Percentiles rank a stretch among this genome's conserved stretches.
Conservation (phyloP, 306 rosid genomes). For the Oemleria cerasiformis region DNA sequence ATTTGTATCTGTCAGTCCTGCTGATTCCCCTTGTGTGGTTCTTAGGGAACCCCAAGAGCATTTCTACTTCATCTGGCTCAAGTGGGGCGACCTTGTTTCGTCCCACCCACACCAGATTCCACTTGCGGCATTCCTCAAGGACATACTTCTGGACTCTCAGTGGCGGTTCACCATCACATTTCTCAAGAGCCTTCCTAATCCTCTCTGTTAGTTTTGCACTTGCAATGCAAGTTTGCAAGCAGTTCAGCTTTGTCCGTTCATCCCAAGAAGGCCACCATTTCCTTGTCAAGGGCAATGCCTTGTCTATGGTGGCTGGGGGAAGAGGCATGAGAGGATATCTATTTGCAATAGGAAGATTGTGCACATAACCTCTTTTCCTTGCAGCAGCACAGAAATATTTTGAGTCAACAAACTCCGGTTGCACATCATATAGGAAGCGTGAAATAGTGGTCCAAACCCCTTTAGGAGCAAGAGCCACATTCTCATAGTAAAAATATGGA, state of each 20-base stretch:
- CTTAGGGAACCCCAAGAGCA: constrained; percentile 81
- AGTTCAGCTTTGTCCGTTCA: constrained; percentile 61
- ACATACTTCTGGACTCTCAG: constrained; percentile 51
- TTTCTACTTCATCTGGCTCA: constrained; percentile 90
- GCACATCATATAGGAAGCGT: constrained; percentile 67
- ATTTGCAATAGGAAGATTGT: constrained; percentile 74
- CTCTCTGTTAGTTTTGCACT: constrained; percentile 76
- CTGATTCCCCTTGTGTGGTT: constrained; percentile 97
- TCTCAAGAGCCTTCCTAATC: constrained; percentile 70
- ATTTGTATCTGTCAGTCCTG: constrained; percentile 86
- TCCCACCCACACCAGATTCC: constrained; percentile 99
- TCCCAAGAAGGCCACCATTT: constrained; percentile 99
- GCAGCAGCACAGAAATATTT: constrained; percentile 87
- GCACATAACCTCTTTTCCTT: constrained; percentile 89
- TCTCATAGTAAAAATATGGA: constrained; percentile 93
- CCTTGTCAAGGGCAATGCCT: constrained; percentile 79
- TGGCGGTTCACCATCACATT: constrained; percentile 55
- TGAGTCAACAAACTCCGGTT: constrained; percentile 92
- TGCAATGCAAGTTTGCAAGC: constrained; percentile 69
- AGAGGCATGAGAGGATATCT: constrained; percentile 81
- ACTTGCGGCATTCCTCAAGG: constrained; percentile 72
- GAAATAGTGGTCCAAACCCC: constrained; percentile 95
- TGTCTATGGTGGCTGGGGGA: constrained; percentile 65
- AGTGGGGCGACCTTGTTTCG: constrained; percentile 91
- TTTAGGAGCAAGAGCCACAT: constrained; percentile 91